Percentiles rank a stretch among this genome's conserved stretches.
phyloP scores from a whole-genome alignment of 371 early-diverging fungal species.

The Haplosporangium sp. region DNA sequence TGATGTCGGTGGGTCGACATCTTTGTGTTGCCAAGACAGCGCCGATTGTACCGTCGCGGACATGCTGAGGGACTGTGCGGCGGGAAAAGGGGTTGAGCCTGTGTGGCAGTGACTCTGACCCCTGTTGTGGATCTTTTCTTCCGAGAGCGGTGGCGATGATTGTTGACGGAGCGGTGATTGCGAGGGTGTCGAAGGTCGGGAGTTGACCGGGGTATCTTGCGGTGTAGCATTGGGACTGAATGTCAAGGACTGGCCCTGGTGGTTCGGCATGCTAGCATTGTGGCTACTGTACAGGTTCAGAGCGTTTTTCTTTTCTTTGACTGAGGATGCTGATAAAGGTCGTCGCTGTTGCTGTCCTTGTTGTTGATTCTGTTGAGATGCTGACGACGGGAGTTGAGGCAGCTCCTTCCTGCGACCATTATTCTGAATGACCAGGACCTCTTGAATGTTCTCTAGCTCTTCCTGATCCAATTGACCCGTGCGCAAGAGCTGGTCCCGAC shows the following conservation, averaged over 20 bases:
- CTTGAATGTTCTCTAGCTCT: constrained; percentile 38
- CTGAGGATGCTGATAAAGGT: constrained; percentile 21
- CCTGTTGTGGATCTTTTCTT: constrained; percentile 25
- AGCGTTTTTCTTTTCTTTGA: constrained; percentile 29
- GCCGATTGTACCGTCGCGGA: constrained; percentile 4
- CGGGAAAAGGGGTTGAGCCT: background rate
- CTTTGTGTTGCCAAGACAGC: constrained; percentile 25
- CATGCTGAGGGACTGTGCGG: constrained; percentile 26
- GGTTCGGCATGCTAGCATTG: constrained; percentile 38
- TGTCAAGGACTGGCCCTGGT: constrained; percentile 18
- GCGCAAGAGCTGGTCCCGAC: constrained; percentile 38
- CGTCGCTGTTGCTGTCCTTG: constrained; percentile 7
- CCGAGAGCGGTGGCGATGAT: constrained; percentile 3
- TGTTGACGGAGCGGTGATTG: constrained; percentile 31
- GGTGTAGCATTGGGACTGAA: constrained; percentile 35
- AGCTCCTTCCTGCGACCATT: constrained; percentile 39
- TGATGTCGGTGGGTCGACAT: constrained; percentile 7
- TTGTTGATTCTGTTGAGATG: constrained; percentile 12
- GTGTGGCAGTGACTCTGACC: constrained; percentile 12
- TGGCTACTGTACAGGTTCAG: constrained; percentile 27
- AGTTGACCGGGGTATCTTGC: constrained; percentile 33
- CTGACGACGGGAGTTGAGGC: constrained; percentile 32
- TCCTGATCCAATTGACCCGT: constrained; percentile 37
- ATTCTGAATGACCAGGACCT: constrained; percentile 46
- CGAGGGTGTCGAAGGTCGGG: constrained; percentile 44